These are phyloP conservation scores for Sphagnurus paluster DNA, from an alignment of 1,284 basidiomycete genomes.

Conservation along the genomic window DNA sequence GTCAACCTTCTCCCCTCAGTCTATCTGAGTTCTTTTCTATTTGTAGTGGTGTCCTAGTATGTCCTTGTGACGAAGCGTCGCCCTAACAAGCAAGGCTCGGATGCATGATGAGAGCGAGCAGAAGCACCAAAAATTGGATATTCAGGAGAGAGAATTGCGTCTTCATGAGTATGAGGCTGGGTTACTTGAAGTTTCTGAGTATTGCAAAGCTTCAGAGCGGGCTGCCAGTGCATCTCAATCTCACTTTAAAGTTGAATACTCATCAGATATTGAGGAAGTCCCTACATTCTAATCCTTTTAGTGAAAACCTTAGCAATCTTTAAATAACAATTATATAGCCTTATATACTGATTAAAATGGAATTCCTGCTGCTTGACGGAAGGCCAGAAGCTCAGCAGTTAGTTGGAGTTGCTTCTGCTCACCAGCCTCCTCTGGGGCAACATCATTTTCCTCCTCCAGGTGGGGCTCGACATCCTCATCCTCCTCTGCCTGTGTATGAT, in stretches of 20 bases:
- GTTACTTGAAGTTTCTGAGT: neutral
- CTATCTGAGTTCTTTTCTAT: too few species aligned
- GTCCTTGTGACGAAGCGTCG: too few species aligned
- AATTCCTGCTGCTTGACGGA: neutral
- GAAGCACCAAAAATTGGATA: slow-evolving; percentile 5
- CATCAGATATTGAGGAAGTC: too few species aligned
- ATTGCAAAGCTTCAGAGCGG: neutral
- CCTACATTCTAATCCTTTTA: too few species aligned
- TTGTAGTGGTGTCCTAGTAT: too few species aligned
- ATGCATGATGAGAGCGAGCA: slow-evolving; percentile 6
- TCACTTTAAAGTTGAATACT: neutral
- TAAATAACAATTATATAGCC: too few species aligned
- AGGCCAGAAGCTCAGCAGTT: slow-evolving; percentile 3
- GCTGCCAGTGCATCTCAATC: neutral
- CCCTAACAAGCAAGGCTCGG: too few species aligned
- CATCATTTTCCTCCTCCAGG: slow-evolving; percentile 6
- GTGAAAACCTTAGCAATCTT: too few species aligned
- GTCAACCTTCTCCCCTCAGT: too few species aligned
- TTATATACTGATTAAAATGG: slow-evolving; percentile 5
- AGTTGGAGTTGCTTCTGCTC: neutral
- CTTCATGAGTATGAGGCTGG: slow-evolving; percentile 5
- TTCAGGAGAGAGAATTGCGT: slow-evolving; percentile 4
- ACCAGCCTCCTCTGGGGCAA: neutral
- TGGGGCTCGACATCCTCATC: slow-evolving; percentile 12
- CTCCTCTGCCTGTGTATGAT: slow-evolving; percentile 14